Evolutionary conservation across 129 eudicot species (phyloP).

Genomic region (Arctium lappa): DNA sequence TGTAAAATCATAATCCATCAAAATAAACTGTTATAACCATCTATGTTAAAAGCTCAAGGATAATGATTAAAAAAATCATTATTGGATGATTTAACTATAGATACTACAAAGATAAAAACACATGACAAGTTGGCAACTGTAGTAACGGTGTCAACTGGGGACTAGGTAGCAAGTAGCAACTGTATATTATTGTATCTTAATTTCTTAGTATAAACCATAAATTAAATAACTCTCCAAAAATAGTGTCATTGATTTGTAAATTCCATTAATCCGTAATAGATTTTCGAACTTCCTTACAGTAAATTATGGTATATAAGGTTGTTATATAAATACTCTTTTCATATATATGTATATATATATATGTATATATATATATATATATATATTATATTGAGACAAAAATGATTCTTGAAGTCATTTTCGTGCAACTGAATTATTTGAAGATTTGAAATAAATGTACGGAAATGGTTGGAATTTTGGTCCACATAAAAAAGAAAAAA

Average conservation of each 20-base stretch:
- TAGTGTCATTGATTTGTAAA: too few species aligned
- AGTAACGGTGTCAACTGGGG: not conserved
- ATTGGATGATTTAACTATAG: not conserved
- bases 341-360: not conserved
- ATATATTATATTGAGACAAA: not conserved
- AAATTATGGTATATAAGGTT: too few species aligned
- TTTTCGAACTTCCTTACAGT: too few species aligned
- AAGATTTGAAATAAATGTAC: slow-evolving; percentile 18
- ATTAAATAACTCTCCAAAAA: too few species aligned
- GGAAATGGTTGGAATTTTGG: not conserved
- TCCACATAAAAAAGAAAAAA: slow-evolving; percentile 9
- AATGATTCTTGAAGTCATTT: not conserved
- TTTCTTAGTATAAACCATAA: too few species aligned
- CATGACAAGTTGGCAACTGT: not conserved
- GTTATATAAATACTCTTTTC: too few species aligned
- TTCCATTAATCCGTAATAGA: too few species aligned
- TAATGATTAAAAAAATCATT: not conserved
- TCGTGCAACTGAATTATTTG: not conserved
- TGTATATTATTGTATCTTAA: too few species aligned
- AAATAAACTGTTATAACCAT: not conserved
- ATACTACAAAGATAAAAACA: not conserved
- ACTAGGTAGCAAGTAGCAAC: not conserved
- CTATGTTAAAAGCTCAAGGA: not conserved
- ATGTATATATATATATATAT: not conserved
- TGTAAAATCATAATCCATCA: not conserved